Base-by-base conservation (phyloP, 2,329 filamentous ascomycete species). In the Trichoderma pleuroti region DNA sequence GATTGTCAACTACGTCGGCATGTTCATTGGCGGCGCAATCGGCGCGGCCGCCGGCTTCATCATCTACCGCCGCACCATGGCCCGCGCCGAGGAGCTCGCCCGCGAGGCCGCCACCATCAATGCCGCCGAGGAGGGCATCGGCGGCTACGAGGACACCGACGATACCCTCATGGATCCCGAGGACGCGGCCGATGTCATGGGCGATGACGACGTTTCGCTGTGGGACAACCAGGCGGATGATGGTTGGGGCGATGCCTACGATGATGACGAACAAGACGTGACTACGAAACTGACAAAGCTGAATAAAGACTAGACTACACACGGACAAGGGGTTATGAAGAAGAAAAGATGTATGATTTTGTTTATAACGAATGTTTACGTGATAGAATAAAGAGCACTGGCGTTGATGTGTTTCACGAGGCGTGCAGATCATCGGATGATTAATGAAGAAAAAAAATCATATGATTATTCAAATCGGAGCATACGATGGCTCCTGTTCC, bases 1-100 rank as follows among this genome's bases (percentile, higher is more conserved):
- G 80, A 86, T 89, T 32, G 84, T 98, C 76, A 97, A 96, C 81
- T 97, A 97, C 79, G 80, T 91, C 28, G 91, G 90, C 82, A 98
- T 98, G 80, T 78, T 89, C 16, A 80, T 94, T 71, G 92, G 93
- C 32, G 87, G 88, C 63, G 77, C 88, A 26, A 83, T 97, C 14
- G 96, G 96, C 59, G 82, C 91, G 26, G 86, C 84, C 30, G 94
- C 96, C 3, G 95, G 93, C 18, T 92, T 90, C 81, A 85, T 97
- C 81, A 97, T 99, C 78, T 99, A 97, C 83, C 87, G 86, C 67
- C 85, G 87, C 72, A 91, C 89, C 69, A 90, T 91, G 85, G 84
- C 87, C 52, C 84, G 89, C 66, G 88, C 89, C 21, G 85, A 85
- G 63, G 86, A 90, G 79, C 82, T 91, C 39, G 86, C 84, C 14